Percentiles rank a stretch among this genome's conserved stretches.
These are phyloP conservation scores for Candolleomyces eurysporus DNA, from an alignment of 768 basidiomycete genomes.

Conservation along the genomic window DNA sequence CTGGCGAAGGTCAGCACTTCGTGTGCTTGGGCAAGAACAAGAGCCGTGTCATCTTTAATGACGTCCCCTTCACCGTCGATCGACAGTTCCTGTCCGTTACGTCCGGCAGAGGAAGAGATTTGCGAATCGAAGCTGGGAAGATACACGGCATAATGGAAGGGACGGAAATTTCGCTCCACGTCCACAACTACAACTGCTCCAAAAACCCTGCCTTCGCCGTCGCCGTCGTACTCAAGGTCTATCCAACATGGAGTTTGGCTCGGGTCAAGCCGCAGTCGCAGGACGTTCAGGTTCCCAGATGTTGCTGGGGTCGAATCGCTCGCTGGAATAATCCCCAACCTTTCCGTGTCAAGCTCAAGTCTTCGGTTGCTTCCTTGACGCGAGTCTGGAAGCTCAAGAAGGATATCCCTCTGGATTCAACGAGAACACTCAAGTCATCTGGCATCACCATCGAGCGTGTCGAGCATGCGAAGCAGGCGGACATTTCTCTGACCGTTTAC, in stretches of 20 bases:
- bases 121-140: conserved; percentile 56
- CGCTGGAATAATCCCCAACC: conserved; percentile 54
- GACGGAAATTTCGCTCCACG: conserved; percentile 59
- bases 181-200: conserved; percentile 60
- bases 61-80: conserved; percentile 54
- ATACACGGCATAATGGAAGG: conserved; percentile 66
- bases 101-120: conserved; percentile 30
- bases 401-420: conserved; percentile 30
- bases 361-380: conserved; percentile 44
- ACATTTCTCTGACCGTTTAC: conserved; percentile 49
- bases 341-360: conserved; percentile 53
- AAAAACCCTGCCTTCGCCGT: conserved; percentile 51
- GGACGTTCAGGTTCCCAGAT: conserved; percentile 25
- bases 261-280: conserved; percentile 37
- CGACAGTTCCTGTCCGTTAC: conserved; percentile 44
- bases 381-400: conserved; percentile 43
- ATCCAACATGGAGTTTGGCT: conserved; percentile 59
- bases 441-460: conserved; percentile 49
- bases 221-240: conserved; percentile 50
- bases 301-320: conserved; percentile 51
- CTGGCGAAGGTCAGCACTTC: conserved; percentile 37
- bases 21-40: conserved; percentile 49
- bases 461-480: conserved; percentile 40
- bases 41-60: conserved; percentile 52
- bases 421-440: conserved; percentile 30